These are phyloP conservation scores for Cordia subcordata DNA, from an alignment of 257 asterid species.

Conservation along the genomic window DNA sequence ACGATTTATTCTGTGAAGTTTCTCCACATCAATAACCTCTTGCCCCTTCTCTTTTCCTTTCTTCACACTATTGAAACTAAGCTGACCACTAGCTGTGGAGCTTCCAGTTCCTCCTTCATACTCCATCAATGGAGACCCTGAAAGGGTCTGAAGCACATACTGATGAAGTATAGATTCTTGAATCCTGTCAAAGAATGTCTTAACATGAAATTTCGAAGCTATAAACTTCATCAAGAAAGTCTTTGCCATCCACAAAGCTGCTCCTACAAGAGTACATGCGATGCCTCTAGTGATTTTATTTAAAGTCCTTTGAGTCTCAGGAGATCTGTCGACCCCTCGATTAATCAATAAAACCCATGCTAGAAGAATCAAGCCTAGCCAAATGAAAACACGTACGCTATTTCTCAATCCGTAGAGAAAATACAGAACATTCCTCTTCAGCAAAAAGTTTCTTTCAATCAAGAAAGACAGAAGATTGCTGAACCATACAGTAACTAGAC, in stretches of 20 bases:
- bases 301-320: constrained; percentile 4
- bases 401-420: constrained; percentile 23
- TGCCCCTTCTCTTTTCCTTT: constrained; percentile 4
- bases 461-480: constrained; percentile 16
- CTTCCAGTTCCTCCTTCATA: not conserved
- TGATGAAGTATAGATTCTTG: constrained; percentile 13
- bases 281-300: constrained; percentile 14
- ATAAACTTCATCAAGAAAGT: constrained; percentile 3
- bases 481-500: constrained; percentile 23
- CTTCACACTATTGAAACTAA: constrained; percentile 1
- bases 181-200: constrained; percentile 18
- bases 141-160: constrained; percentile 9
- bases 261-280: constrained; percentile 9
- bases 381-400: constrained; percentile 18
- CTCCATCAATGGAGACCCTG: constrained; percentile 11
- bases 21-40: constrained; percentile 8
- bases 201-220: constrained; percentile 13
- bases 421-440: constrained; percentile 22
- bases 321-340: constrained; percentile 3
- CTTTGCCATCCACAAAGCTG: constrained; percentile 13
- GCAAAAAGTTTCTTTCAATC: constrained; percentile 24
- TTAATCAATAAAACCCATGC: constrained; percentile 16
- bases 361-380: constrained; percentile 25
- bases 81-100: not conserved
- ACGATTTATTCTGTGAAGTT: constrained; percentile 13